A percentile compares a stretch with the other conserved stretches of the same genome.
These are phyloP conservation scores for Zhuliangozyma blackwelliae DNA, from an alignment of 1,139 yeast species.

Conservation along the genomic window DNA sequence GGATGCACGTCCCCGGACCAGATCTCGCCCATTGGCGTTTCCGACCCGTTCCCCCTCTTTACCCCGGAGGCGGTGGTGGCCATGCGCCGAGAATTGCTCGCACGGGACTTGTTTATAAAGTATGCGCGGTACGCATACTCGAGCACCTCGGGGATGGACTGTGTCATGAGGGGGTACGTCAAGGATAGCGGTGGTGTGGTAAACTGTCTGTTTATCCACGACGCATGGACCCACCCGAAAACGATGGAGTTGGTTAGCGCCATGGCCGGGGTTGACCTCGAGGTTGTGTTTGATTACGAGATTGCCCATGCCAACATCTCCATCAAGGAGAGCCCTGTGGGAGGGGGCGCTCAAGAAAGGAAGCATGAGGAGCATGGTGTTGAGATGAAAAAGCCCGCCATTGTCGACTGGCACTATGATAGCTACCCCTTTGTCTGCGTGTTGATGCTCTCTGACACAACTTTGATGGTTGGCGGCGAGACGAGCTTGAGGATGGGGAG, in stretches of 20 bases:
- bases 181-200: slow-evolving; percentile 23
- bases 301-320: slow-evolving; percentile 49
- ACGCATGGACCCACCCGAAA: slow-evolving; percentile 56
- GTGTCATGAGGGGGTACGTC: slow-evolving; percentile 46
- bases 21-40: slow-evolving; percentile 48
- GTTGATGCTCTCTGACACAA: slow-evolving; percentile 54
- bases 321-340: slow-evolving; percentile 20
- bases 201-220: slow-evolving; percentile 42
- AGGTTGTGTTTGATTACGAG: slow-evolving; percentile 50
- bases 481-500: slow-evolving; percentile 47
- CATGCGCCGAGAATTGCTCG: slow-evolving; percentile 49
- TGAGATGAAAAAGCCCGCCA: slow-evolving; percentile 32
- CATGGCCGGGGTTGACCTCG: slow-evolving; percentile 56
- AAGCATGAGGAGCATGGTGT: slow-evolving; percentile 14
- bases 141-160: slow-evolving; percentile 43
- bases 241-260: slow-evolving; percentile 44
- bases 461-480: slow-evolving; percentile 57
- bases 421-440: slow-evolving; percentile 63
- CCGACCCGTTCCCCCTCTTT: slow-evolving; percentile 55
- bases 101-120: slow-evolving; percentile 38
- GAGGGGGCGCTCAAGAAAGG: slow-evolving; percentile 7
- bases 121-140: slow-evolving; percentile 37
- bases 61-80: slow-evolving; percentile 53
- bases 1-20: slow-evolving; percentile 34
- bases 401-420: slow-evolving; percentile 58